Base-by-base conservation (phyloP, 2,329 filamentous ascomycete genomes). In the Mycosphaerella sp. region DNA sequence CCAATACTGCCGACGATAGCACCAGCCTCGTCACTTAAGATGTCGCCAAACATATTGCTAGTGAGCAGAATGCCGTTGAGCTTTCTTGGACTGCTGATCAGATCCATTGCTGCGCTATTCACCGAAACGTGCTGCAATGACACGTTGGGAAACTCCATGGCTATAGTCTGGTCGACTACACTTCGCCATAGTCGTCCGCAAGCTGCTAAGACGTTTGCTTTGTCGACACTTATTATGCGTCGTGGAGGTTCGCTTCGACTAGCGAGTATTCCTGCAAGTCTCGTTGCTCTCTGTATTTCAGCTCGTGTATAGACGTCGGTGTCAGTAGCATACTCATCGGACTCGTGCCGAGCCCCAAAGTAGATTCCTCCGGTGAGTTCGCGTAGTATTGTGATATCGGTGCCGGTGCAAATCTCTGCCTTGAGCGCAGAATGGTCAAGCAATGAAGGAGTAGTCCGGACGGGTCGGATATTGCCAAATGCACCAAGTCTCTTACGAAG, bases 181-280 rank as follows among this genome's bases (percentile, higher is more conserved):
- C 87, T 90, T 58, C 91, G 80, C 92, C 91, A 96, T 64, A 96
- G 76, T 32, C 92, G 78, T 68, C 84, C 88, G 29, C 34, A 42
- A 11, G 90, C 95, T 2, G 91, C 91, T 58, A 97, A 80, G 48
- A 96, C 91, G 69, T 96, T 96, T 53, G 92, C 92, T 82, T 97
- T 96, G 74, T 97, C 92, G 67, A 96, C 75, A 68, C 82, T 88
- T 84, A 83, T 88, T 45, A 95, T 88, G 51, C 4, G 26, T 7
- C 1, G 29, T 8, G 23, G 23, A 6, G 44, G 44, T 2, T 32
- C 31, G 23, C n/a, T 7, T 14, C 12, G 10, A 6, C 5, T 34
- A 29, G 44, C 44, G 3, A 46, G 29, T 6, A 6, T 46, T 32
- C 26, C 44, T n/a, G 44, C 44, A 6, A 46, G 26, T 32, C 44